Evolutionary conservation across 768 basidiomycete species (phyloP), one percentile per base, ranked within the genome.

Genomic region (Galerina sulciceps): DNA sequence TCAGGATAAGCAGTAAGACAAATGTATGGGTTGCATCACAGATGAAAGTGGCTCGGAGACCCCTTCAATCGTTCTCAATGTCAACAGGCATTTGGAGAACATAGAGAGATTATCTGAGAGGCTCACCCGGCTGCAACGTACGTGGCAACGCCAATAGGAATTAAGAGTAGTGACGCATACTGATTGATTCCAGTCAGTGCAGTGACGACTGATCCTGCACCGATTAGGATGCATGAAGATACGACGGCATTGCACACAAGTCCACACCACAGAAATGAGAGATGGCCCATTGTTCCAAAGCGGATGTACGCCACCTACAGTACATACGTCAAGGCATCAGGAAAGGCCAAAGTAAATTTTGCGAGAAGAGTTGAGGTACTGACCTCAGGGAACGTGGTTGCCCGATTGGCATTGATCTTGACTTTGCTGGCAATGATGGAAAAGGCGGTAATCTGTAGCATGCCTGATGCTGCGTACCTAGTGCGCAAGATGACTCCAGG

Each of bases 111-210:
- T 20, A 35, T 36, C 10, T 31, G 14, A 15, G 53, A 2, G 54
- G 35, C 53, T 10, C 46, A 63, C 61, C 65, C 65, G 17, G 63
- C 61, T 10, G 63, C 65, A 26, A 75, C 75, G 58, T 80, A 79
- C 23, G 74, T 66, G 20, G 70, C 71, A 20, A 79, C 76, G 9
- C 74, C 75, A 6, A 79, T 59, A 1, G 79, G 78, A n/a, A 79
- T 71, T 11, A 80, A 67, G 66, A 77, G 75, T 37, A 71, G 67
- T 10, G 76, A 74, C 1, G 77, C 77, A 55, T 73, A 72, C 22
- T 72, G 66, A 51, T 74, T 75, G 69, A 77, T 78, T 8, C 76
- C 77, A 17, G 78, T 78, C 37, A 80, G 63, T 1, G 75, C 69
- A 55, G 71, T 73, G 26, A 80, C 74, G 9, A 74, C 74, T 9